Conservation (phyloP, 805 yeast genomes). For the Metschnikowia lachancei region DNA sequence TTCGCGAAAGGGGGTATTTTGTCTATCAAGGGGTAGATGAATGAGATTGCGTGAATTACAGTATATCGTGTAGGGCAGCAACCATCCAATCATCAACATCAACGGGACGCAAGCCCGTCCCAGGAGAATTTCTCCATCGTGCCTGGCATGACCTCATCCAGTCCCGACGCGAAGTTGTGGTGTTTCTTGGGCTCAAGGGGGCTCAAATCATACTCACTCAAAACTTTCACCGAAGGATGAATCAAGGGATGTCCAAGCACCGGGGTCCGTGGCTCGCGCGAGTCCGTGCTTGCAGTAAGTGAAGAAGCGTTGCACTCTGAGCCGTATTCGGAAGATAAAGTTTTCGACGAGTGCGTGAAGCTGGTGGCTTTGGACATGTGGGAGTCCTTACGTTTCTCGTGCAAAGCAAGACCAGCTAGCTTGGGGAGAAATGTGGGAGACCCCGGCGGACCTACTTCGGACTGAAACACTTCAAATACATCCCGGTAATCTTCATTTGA, state of each 20-base stretch:
- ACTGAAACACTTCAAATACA: conserved; percentile 3
- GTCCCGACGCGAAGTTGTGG: conserved; percentile 1
- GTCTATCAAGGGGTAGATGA: no score
- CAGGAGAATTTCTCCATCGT: not conserved
- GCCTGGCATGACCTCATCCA: not conserved
- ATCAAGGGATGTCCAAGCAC: conserved; percentile 2
- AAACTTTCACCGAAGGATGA: conserved; percentile 3
- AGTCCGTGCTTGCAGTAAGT: conserved; percentile 1
- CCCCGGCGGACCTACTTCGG: not conserved
- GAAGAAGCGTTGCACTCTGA: conserved; percentile 5
- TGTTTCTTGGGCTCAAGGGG: conserved; percentile 17
- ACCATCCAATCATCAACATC: not conserved
- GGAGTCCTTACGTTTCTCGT: not conserved
- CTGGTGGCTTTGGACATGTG: conserved; percentile 1
- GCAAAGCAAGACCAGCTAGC: not conserved
- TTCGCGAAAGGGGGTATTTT: no score
- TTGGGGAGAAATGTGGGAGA: not conserved
- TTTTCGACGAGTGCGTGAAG: not conserved
- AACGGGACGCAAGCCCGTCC: conserved; percentile 2
- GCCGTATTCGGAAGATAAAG: conserved; percentile 2
- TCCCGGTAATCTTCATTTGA: conserved; percentile 1
- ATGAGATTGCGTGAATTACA: no score
- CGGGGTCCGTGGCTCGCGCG: conserved; percentile 15
- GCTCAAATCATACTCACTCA: conserved; percentile 10
- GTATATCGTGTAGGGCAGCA: no score